Conservation (phyloP, 2,329 filamentous ascomycete species). For the Calonectria pseudoturangicola region DNA sequence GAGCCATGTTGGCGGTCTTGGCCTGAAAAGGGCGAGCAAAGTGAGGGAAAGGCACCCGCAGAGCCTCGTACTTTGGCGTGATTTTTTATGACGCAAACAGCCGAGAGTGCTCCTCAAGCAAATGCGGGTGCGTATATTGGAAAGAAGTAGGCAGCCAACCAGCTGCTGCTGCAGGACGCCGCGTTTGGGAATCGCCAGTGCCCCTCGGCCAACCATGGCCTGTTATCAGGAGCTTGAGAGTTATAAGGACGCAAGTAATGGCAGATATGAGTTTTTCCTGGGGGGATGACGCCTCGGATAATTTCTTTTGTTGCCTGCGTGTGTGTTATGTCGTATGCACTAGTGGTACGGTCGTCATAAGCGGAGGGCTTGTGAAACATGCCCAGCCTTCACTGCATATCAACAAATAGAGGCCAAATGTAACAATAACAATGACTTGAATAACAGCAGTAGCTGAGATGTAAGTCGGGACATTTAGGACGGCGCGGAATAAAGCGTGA, state of each 20-base stretch:
- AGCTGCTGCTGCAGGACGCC: conserved; percentile 20
- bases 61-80: too few species aligned
- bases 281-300: background rate
- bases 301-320: background rate
- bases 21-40: background rate
- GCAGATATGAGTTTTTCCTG: background rate
- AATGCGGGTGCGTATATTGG: background rate
- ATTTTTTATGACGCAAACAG: background rate
- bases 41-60: background rate
- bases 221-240: background rate
- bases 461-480: background rate
- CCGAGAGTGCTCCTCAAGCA: too few species aligned
- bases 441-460: background rate
- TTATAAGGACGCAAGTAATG: background rate
- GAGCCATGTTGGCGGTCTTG: conserved; percentile 3
- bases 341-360: too few species aligned
- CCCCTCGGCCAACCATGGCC: background rate
- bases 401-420: too few species aligned
- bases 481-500: background rate
- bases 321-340: background rate
- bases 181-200: background rate
- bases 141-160: background rate
- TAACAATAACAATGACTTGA: background rate
- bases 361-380: background rate
- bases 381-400: background rate